phyloP scores from a whole-genome alignment of 2,329 filamentous ascomycete species.

The Didymella exigua region DNA sequence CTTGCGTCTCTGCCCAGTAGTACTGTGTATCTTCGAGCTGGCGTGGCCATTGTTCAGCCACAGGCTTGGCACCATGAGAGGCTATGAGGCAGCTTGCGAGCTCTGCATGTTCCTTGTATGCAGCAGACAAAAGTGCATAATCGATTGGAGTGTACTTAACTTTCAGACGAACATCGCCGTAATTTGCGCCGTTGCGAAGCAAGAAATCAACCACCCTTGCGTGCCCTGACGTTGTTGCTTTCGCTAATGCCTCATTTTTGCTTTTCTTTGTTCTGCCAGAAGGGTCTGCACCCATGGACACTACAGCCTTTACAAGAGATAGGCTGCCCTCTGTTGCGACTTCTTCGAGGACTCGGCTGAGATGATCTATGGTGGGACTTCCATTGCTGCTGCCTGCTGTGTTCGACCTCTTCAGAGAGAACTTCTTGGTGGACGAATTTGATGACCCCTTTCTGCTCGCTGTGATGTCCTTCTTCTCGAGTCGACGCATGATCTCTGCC shows the following conservation, averaged over 20 bases:
- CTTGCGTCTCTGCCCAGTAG: conserved; percentile 23
- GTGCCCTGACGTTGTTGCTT: conserved; percentile 22
- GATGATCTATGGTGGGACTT: conserved; percentile 5
- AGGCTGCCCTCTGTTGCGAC: conserved; percentile 22
- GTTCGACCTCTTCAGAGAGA: conserved; percentile 17
- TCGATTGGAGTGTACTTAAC: conserved; percentile 18
- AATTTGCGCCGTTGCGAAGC: conserved; percentile 22
- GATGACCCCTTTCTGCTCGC: conserved; percentile 12
- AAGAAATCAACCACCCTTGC: conserved; percentile 22
- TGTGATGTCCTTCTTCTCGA: conserved; percentile 11
- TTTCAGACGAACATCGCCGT: conserved; percentile 22
- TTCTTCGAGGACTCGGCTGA: conserved; percentile 24
- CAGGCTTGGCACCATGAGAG: conserved; percentile 23
- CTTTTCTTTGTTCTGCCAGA: conserved; percentile 18
- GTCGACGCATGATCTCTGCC: conserved; percentile 18
- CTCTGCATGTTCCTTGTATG: conserved; percentile 25
- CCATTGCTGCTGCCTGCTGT: conserved; percentile 8
- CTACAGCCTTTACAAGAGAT: conserved; percentile 20
- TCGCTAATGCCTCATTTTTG: conserved; percentile 26
- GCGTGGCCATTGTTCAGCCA: conserved; percentile 27
- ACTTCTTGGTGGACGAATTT: conserved; percentile 16
- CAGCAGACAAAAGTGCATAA: conserved; percentile 20
- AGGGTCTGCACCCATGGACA: conserved; percentile 19
- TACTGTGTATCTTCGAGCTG: conserved; percentile 26
- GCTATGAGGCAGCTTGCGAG: conserved; percentile 21